These are phyloP conservation scores for Kwoniella newhampshirensis DNA, from an alignment of 768 basidiomycete genomes.

Conservation along the genomic window DNA sequence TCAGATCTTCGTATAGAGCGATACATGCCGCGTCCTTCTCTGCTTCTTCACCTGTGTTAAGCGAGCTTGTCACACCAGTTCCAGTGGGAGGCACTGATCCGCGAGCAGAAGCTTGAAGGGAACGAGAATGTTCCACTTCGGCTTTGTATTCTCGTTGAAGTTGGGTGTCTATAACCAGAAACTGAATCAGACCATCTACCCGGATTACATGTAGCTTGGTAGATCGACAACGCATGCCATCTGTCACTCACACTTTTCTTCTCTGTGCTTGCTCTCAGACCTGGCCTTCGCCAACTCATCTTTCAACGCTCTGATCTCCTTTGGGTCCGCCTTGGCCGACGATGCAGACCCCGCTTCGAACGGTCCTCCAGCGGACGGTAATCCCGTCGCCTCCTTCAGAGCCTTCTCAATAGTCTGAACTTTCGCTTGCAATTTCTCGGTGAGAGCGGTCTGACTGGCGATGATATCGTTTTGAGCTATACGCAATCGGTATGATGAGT, in stretches of 20 bases:
- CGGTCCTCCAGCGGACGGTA: conserved; percentile 6
- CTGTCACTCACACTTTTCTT: conserved; percentile 40
- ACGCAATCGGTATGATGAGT: neutral
- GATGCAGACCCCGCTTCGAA: conserved; percentile 8
- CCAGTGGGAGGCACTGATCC: conserved; percentile 2
- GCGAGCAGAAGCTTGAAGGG: conserved; percentile 22
- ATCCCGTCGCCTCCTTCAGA: conserved; percentile 7
- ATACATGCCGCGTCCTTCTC: conserved; percentile 65
- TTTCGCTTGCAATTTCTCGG: conserved; percentile 43
- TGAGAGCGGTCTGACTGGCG: conserved; percentile 33
- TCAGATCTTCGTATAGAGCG: conserved; percentile 80
- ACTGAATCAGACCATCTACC: neutral
- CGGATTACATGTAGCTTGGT: neutral
- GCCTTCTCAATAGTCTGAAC: conserved; percentile 32
- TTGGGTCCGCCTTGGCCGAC: conserved; percentile 28
- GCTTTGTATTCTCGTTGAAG: conserved; percentile 42
- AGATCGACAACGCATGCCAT: neutral
- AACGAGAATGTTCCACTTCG: conserved; percentile 43
- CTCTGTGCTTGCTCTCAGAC: conserved; percentile 26
- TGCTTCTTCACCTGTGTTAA: conserved; percentile 31
- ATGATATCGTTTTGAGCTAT: conserved; percentile 50
- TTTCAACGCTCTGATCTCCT: conserved; percentile 43
- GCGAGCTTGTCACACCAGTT: neutral
- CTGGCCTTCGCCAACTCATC: conserved; percentile 31
- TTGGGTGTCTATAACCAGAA: conserved; percentile 19